Evolutionary conservation across 106 monocot genomes (phyloP).

Genomic region (Platanthera guangdongensis): DNA sequence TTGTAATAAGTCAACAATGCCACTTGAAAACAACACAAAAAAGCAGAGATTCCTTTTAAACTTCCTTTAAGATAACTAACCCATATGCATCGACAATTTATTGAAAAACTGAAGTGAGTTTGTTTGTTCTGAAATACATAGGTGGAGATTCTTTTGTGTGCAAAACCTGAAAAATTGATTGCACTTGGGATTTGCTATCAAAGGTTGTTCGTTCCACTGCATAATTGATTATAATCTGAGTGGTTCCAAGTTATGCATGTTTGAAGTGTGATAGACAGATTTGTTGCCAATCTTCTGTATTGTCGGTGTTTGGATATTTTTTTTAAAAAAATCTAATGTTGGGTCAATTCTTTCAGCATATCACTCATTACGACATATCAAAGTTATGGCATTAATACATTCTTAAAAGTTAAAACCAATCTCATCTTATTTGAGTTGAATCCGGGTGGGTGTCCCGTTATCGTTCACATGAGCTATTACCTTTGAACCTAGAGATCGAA

Average conservation of each 20-base stretch:
- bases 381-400: too few species aligned
- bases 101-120: conserved; percentile 86
- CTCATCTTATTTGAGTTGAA: too few species aligned
- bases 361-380: too few species aligned
- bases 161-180: conserved; percentile 88
- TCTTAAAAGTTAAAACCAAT: too few species aligned
- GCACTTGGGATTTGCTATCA: conserved; percentile 98
- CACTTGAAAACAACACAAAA: not conserved
- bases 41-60: not conserved
- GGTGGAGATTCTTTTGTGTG: conserved; percentile 82
- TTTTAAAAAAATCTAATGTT: too few species aligned
- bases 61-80: conserved; percentile 27
- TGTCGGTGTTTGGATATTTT: too few species aligned
- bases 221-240: conserved; percentile 4
- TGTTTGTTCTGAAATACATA: conserved; percentile 87
- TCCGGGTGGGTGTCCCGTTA: too few species aligned
- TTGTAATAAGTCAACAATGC: not conserved
- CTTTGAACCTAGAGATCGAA: too few species aligned
- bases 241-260: conserved; percentile 40
- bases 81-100: conserved; percentile 99
- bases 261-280: conserved; percentile 81
- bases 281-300: conserved; percentile 9
- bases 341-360: too few species aligned
- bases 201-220: conserved; percentile 59
- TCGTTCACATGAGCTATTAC: too few species aligned